Conservation (phyloP, 2,329 filamentous ascomycete genomes). For the Achaetomium macrosporum region DNA sequence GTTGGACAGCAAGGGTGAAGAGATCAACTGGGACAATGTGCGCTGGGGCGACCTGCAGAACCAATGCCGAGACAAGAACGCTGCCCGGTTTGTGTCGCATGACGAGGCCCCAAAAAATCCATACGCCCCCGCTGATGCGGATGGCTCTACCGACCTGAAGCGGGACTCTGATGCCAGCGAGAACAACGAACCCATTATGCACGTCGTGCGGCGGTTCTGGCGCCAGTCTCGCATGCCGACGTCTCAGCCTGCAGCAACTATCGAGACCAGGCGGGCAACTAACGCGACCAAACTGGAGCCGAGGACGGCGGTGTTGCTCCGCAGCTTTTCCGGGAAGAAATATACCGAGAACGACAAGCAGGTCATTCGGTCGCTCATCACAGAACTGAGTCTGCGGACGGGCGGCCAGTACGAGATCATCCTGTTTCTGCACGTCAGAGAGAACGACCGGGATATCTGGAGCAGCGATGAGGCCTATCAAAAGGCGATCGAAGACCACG, state of each 20-base stretch:
- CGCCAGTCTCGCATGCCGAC: slow-evolving; percentile 5
- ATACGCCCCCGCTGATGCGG: neutral
- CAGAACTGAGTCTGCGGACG: slow-evolving; percentile 67
- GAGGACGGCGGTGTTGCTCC: slow-evolving; percentile 68
- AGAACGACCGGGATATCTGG: slow-evolving; percentile 41
- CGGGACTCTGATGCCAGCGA: neutral
- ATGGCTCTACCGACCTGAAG: slow-evolving; percentile 5
- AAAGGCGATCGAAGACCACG: slow-evolving; percentile 44
- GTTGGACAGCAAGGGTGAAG: slow-evolving; percentile 40
- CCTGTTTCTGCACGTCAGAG: slow-evolving; percentile 72
- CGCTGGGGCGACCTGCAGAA: slow-evolving; percentile 68
- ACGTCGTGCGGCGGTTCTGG: slow-evolving; percentile 29
- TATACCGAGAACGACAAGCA: slow-evolving; percentile 77
- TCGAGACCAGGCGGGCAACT: neutral
- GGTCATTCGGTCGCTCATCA: slow-evolving; percentile 71
- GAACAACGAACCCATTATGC: slow-evolving; percentile 3
- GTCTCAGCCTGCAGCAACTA: slow-evolving; percentile 5
- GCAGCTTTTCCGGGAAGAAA: slow-evolving; percentile 67
- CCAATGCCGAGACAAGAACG: slow-evolving; percentile 60
- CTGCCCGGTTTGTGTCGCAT: slow-evolving; percentile 51
- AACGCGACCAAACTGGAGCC: slow-evolving; percentile 30
- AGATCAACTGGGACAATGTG: slow-evolving; percentile 56
- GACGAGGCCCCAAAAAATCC: slow-evolving; percentile 35
- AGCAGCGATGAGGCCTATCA: slow-evolving; percentile 56
- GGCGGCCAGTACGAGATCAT: slow-evolving; percentile 79